phyloP scores from a whole-genome alignment of 2,329 filamentous ascomycete genomes.

The Tolypocladium ophioglossoides region DNA sequence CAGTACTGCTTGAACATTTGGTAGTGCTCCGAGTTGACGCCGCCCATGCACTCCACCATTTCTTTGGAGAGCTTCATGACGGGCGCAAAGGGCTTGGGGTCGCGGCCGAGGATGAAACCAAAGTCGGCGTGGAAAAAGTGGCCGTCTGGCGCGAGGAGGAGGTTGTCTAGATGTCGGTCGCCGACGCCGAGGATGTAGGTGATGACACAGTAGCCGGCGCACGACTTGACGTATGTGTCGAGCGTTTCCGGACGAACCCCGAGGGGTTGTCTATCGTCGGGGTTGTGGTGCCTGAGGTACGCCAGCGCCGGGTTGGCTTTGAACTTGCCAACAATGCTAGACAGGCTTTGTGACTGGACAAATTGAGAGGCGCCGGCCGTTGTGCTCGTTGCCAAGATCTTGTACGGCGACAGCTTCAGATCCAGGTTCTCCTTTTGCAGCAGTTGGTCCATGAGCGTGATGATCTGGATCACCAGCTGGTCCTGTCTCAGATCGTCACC shows the following conservation, averaged over 20 bases:
- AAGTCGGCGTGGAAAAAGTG: conserved; percentile 99
- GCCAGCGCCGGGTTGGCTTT: conserved; percentile 63
- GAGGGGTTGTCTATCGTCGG: conserved; percentile 68
- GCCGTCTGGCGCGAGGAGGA: conserved; percentile 78
- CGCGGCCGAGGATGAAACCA: conserved; percentile 91
- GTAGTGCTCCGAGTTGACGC: conserved; percentile 70
- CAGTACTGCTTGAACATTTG: conserved; percentile 89
- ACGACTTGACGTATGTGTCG: conserved; percentile 92
- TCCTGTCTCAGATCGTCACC: conserved; percentile 95
- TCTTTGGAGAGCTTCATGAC: conserved; percentile 95
- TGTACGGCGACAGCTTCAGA: conserved; percentile 89
- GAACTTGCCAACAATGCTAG: conserved; percentile 74
- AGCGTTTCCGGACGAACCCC: conserved; percentile 86
- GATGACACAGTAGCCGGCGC: conserved; percentile 96
- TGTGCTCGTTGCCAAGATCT: conserved; percentile 86
- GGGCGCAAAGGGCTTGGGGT: conserved; percentile 94
- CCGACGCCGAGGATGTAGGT: conserved; percentile 96
- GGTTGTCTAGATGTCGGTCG: conserved; percentile 90
- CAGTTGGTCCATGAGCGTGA: conserved; percentile 93
- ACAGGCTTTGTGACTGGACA: conserved; percentile 75
- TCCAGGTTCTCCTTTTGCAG: conserved; percentile 94
- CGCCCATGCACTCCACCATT: conserved; percentile 98
- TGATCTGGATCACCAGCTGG: conserved; percentile 92
- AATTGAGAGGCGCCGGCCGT: conserved; percentile 89
- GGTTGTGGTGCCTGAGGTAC: conserved; percentile 83